These are phyloP conservation scores for Nicotiana sylvestris DNA, from an alignment of 257 asterid genomes.

Conservation along the genomic window DNA sequence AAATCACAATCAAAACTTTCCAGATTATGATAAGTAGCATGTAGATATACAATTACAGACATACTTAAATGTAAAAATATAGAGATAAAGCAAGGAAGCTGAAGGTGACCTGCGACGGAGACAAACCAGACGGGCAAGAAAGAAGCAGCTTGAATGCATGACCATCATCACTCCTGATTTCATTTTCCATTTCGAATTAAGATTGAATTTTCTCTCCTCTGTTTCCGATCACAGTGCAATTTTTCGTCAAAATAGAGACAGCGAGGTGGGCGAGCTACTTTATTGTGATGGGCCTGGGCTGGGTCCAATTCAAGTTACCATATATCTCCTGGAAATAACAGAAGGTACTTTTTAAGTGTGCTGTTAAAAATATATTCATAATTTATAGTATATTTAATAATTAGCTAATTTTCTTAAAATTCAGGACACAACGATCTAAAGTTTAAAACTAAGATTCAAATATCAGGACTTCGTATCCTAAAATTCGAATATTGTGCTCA, in stretches of 20 bases:
- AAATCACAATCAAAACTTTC: not conserved
- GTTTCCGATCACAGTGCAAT: not conserved
- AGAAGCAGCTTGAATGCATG: conserved; percentile 29
- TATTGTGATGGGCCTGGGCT: not conserved
- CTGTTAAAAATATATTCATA: too few relatives aligned
- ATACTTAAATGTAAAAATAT: not conserved
- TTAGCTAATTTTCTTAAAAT: too few relatives aligned
- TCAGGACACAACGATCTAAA: too few relatives aligned
- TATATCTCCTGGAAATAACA: too few relatives aligned
- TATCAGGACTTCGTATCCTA: too few relatives aligned
- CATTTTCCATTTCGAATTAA: too few relatives aligned
- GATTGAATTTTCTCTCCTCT: too few relatives aligned
- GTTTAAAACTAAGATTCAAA: too few relatives aligned
- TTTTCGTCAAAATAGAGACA: not conserved
- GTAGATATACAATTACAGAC: not conserved
- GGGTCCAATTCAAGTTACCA: not conserved
- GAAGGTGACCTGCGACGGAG: conserved; percentile 53
- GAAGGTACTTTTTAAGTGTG: too few relatives aligned
- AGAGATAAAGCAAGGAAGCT: not conserved
- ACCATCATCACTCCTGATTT: conserved; percentile 8
- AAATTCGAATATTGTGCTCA: too few relatives aligned
- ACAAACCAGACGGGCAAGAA: conserved; percentile 51
- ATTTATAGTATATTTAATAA: too few relatives aligned
- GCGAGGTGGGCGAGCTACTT: not conserved
- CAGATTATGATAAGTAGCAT: too few relatives aligned